Percentiles rank a stretch among this genome's conserved stretches.
Evolutionary conservation across 441 rosid species (phyloP).

Genomic region (Croton laevigatus): DNA sequence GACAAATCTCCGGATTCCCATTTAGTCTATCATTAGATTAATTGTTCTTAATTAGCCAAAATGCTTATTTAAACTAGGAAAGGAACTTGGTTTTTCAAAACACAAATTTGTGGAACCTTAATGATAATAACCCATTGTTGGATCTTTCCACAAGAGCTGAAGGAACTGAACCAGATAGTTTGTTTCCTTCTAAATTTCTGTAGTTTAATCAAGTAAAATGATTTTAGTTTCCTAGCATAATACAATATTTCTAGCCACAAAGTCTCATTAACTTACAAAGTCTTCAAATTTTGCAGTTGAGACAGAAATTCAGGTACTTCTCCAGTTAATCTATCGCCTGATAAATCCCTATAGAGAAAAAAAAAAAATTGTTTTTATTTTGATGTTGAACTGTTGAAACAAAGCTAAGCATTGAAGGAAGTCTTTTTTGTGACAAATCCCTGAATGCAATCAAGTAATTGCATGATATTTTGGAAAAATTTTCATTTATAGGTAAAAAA

Average conservation of each 20-base stretch:
- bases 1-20: slow-evolving; percentile 47
- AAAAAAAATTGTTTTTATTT: too few relatives aligned
- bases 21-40: slow-evolving; percentile 32
- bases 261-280: slow-evolving; percentile 38
- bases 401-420: neutral
- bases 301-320: slow-evolving; percentile 41
- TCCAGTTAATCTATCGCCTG: slow-evolving; percentile 52
- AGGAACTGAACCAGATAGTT: slow-evolving; percentile 52
- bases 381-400: neutral
- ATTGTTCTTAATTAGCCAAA: neutral
- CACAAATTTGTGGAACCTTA: slow-evolving; percentile 34
- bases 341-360: slow-evolving; percentile 46
- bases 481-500: too few relatives aligned
- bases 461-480: too few relatives aligned
- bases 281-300: slow-evolving; percentile 37
- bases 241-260: neutral
- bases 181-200: slow-evolving; percentile 54
- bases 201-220: neutral
- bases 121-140: slow-evolving; percentile 26
- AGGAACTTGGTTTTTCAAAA: neutral
- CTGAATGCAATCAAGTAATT: slow-evolving; percentile 30
- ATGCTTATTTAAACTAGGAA: neutral
- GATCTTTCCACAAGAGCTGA: slow-evolving; percentile 34
- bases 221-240: neutral
- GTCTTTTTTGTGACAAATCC: slow-evolving; percentile 42